phyloP scores from a whole-genome alignment of 1,139 yeast genomes.

The Yarrowia galli region DNA sequence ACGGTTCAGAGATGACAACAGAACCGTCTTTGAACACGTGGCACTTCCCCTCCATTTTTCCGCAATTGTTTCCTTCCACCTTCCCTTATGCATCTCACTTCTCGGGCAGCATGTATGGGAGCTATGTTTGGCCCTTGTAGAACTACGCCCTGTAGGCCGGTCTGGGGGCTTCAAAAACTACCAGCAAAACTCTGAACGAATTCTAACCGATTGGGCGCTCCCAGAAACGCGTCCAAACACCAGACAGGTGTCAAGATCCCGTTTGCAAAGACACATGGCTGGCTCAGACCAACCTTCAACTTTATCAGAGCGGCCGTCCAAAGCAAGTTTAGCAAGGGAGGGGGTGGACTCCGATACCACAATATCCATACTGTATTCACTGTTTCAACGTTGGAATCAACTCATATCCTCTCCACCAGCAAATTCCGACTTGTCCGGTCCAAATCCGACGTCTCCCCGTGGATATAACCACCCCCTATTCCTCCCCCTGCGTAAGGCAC shows the following conservation, averaged over 20 bases:
- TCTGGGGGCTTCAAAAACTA: no score
- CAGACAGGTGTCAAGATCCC: background rate
- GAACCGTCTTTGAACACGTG: no score
- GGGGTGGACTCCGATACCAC: background rate
- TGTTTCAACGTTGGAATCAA: no score
- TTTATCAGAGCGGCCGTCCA: background rate
- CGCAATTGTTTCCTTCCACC: no score
- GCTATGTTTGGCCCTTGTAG: no score
- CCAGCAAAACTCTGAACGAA: background rate
- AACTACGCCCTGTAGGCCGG: no score
- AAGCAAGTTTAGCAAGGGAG: background rate
- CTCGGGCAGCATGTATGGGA: no score
- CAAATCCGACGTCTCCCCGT: background rate
- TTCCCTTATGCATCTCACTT: no score
- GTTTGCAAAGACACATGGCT: slow-evolving; percentile 6
- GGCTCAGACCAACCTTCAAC: slow-evolving; percentile 3
- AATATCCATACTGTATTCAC: no score
- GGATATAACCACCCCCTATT: background rate
- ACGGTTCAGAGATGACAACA: no score
- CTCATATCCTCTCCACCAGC: background rate
- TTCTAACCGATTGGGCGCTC: background rate
- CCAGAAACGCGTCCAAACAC: slow-evolving; percentile 19
- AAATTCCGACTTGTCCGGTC: background rate
- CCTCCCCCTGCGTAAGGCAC: slow-evolving; percentile 19
- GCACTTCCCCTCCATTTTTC: no score